Evolutionary conservation across 163 green algal species (phyloP).

Genomic region (Coccomyxa subellipsoidea): DNA sequence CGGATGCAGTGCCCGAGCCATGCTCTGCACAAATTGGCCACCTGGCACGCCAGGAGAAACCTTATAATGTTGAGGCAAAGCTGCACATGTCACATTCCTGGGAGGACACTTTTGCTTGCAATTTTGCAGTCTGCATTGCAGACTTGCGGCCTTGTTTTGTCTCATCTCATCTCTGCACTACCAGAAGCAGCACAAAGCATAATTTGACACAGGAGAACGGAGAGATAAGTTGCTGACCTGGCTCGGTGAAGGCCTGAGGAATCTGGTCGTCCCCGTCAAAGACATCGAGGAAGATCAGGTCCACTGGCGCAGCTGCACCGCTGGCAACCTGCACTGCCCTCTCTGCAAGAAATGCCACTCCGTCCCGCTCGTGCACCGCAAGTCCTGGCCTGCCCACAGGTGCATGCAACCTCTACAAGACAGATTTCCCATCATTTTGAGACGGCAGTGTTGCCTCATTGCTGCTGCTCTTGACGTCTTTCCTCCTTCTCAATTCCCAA

Average conservation of each 20-base stretch:
- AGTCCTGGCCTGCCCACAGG: constrained; percentile 24
- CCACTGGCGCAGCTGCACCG: constrained; percentile 19
- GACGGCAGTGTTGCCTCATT: too few species aligned
- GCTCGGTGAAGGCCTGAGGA: constrained; percentile 28
- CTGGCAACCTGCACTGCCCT: neutral
- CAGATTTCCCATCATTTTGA: too few species aligned
- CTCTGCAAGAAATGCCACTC: constrained; percentile 24
- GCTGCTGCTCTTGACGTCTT: too few species aligned
- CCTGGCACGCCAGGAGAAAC: neutral
- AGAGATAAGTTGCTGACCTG: constrained; percentile 19
- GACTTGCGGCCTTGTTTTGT: too few species aligned
- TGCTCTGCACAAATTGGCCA: constrained; percentile 27
- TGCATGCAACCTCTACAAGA: too few species aligned
- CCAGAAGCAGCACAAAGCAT: too few species aligned
- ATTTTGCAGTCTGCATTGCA: too few species aligned
- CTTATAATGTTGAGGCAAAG: too few species aligned
- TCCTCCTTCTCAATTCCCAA: too few species aligned
- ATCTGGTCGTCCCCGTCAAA: constrained; percentile 62
- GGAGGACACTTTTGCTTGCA: neutral
- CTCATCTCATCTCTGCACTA: too few species aligned
- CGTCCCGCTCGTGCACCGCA: constrained; percentile 39
- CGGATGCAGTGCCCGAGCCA: constrained; percentile 45
- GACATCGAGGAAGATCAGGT: constrained; percentile 53
- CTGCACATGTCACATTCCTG: neutral
- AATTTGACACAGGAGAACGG: neutral